Base-by-base conservation (phyloP, 225 moss, liverwort and hornwort species). In the Lunularia cruciata region DNA sequence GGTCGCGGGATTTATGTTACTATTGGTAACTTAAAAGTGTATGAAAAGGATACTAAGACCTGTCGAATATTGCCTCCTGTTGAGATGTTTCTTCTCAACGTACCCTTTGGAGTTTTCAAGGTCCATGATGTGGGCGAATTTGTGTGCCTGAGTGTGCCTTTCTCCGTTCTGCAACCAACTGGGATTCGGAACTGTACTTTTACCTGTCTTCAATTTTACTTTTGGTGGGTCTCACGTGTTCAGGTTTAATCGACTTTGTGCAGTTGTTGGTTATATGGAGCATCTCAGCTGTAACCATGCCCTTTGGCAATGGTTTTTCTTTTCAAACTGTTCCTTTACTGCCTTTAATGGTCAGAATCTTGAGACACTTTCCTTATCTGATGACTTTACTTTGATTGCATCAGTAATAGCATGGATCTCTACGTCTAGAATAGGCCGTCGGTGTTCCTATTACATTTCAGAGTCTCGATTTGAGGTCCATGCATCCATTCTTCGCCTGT, bases 21-120 rank as follows among this genome's bases (percentile, higher is more conserved):
- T 47, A 20, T 66, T 68, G 59, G 63, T 80, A 67, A 68, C 80
- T 63, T 51, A 39, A 61, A 71, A 53, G 55, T 72, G 72, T 72
- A 72, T 69, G 39, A 47, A 71, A 61, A 75, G 28, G 65, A 71
- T 70, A 28, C 52, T 64, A 70, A 45, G 65, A 49, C 18, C 51
- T 46, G n/a, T 68, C 36, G 36, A 70, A 58, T 39, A 25, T 39
- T 34, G 26, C 59, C 67, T 31, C 46, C 52, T 63, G 53, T 51
- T 53, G 40, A 51, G 39, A 46, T 67, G 45, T 36, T 58, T 52
- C 22, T 65, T 39, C 60, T 49, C 35, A 22, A 51, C 49, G 18
- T 25, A 45, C 27, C 56, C 54, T 35, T 59, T 55, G 51, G 36
- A 59, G 49, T 56, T 71, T 58, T 31, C 56, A 61, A 54, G 31